phyloP scores from a whole-genome alignment of 2,329 filamentous ascomycete genomes.

The Pestalotiopsis sp. region DNA sequence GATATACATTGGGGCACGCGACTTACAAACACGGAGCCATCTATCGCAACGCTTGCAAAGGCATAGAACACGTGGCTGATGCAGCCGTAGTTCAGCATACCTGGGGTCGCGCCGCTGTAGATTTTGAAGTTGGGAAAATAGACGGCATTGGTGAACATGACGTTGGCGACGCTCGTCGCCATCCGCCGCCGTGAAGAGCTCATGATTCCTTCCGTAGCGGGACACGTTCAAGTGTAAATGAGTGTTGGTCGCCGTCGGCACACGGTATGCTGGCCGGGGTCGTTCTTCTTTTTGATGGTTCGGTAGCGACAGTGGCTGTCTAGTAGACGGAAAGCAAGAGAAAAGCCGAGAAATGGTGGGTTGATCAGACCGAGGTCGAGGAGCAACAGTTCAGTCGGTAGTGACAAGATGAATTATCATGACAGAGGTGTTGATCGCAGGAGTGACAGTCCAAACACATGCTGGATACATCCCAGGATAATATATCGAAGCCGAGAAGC shows the following conservation, averaged over 20 bases:
- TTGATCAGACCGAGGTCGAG: neutral
- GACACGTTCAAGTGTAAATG: neutral
- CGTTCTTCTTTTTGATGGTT: neutral
- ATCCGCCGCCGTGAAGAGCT: conserved; percentile 49
- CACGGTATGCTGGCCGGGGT: neutral
- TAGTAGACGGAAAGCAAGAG: neutral
- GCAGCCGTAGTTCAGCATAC: conserved; percentile 72
- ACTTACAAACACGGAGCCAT: conserved; percentile 76
- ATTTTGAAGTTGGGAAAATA: conserved; percentile 84
- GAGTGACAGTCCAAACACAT: neutral
- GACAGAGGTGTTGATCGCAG: conserved; percentile 4
- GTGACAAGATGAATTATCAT: conserved; percentile 5
- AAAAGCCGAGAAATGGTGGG: neutral
- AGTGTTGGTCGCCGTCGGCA: neutral
- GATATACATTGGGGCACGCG: neutral
- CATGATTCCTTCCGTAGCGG: conserved; percentile 26
- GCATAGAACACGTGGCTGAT: conserved; percentile 85
- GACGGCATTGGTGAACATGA: conserved; percentile 72
- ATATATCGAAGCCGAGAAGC: conserved; percentile 5
- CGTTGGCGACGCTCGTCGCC: conserved; percentile 45
- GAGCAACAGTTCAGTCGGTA: neutral
- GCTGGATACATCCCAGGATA: conserved; percentile 1
- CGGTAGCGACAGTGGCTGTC: neutral
- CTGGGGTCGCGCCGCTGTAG: conserved; percentile 74
- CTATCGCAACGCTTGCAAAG: conserved; percentile 73